Conservation (phyloP, 768 basidiomycete species). For the Tremella mesenterica region DNA sequence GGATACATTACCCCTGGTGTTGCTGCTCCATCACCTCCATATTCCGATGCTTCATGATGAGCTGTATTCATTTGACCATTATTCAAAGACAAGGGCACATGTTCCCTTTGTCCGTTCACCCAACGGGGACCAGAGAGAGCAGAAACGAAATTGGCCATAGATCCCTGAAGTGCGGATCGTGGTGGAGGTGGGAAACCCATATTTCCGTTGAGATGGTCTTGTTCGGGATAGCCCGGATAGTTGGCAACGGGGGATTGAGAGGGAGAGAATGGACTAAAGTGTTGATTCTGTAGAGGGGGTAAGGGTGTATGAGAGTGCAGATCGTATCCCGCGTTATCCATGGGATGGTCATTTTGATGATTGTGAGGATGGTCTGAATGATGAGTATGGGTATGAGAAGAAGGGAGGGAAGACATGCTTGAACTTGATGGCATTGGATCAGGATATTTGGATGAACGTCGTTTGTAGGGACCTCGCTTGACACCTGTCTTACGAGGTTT, state of each 20-base stretch:
- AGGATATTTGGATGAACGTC: slow-evolving; percentile 13
- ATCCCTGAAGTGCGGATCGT: not conserved
- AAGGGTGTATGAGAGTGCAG: not conserved
- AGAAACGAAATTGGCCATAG: not conserved
- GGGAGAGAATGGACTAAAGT: not conserved
- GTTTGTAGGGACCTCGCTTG: slow-evolving; percentile 39
- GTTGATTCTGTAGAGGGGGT: not conserved
- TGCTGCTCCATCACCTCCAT: not conserved
- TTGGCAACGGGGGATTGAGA: not conserved
- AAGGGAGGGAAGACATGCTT: not conserved
- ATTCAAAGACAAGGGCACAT: not conserved
- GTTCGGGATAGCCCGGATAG: not conserved
- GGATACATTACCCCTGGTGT: slow-evolving; percentile 8
- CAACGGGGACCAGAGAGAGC: slow-evolving; percentile 18
- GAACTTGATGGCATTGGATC: not conserved
- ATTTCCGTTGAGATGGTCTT: not conserved
- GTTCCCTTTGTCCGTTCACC: slow-evolving; percentile 13
- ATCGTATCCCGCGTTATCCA: not conserved
- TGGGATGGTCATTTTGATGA: not conserved
- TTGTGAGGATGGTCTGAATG: not conserved
- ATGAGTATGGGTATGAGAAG: not conserved
- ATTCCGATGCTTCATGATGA: not conserved
- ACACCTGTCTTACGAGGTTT: slow-evolving; percentile 39
- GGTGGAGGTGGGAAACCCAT: slow-evolving; percentile 3
- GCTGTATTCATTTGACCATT: too few relatives aligned